phyloP scores from a whole-genome alignment of 2,329 filamentous ascomycete genomes.

The Clarireedia homoeocarpa region DNA sequence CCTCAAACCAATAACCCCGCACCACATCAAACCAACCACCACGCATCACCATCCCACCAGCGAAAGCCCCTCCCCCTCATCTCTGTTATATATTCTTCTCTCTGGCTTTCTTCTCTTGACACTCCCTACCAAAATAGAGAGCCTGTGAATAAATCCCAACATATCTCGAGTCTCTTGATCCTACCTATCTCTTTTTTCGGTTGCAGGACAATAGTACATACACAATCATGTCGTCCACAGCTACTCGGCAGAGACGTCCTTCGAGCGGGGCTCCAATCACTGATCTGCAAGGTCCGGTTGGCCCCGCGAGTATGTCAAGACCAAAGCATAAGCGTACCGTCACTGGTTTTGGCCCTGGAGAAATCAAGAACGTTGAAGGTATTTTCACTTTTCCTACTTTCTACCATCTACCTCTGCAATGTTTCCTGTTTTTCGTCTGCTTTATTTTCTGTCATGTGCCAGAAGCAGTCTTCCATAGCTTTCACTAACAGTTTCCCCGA shows the following conservation, averaged over 20 bases:
- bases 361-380: slow-evolving; percentile 93
- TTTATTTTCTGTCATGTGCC: not conserved
- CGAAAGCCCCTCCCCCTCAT: not conserved
- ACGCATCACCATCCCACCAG: not conserved
- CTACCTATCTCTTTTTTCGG: not conserved
- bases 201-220: not conserved
- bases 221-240: not conserved
- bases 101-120: not conserved
- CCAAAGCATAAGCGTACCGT: slow-evolving; percentile 98
- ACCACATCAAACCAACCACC: slow-evolving; percentile 4
- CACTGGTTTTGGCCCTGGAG: slow-evolving; percentile 81
- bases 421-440: not conserved
- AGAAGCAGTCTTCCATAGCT: not conserved
- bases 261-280: slow-evolving; percentile 77
- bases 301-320: slow-evolving; percentile 68
- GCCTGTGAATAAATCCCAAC: no score
- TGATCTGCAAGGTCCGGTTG: slow-evolving; percentile 78
- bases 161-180: not conserved
- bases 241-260: slow-evolving; percentile 61
- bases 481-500: not conserved
- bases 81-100: not conserved
- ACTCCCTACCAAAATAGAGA: not conserved
- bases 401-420: no score
- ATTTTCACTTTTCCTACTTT: slow-evolving; percentile 28
- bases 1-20: slow-evolving; percentile 10